Evolutionary conservation across 768 basidiomycete genomes (phyloP).

Genomic region (Ephemerocybe angulata): DNA sequence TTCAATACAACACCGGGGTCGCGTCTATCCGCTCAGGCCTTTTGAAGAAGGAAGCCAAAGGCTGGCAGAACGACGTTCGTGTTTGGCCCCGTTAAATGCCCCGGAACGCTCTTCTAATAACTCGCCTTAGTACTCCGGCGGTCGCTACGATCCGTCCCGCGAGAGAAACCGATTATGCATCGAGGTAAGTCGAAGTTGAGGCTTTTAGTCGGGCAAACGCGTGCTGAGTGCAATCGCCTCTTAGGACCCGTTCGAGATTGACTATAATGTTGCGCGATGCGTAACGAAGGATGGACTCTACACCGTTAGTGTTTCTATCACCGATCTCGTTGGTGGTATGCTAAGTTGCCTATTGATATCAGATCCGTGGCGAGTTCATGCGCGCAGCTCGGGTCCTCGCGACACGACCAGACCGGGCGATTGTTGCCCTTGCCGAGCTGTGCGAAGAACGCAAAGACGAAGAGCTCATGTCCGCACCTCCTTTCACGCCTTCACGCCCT

Average conservation of each 20-base stretch:
- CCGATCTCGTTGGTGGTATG: slow-evolving; percentile 8
- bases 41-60: slow-evolving; percentile 87
- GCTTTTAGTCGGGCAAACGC: neutral
- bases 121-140: slow-evolving; percentile 40
- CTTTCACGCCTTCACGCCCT: slow-evolving; percentile 39
- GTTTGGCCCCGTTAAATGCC: neutral
- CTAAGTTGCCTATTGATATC: neutral
- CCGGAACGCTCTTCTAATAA: neutral
- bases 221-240: slow-evolving; percentile 4
- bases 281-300: slow-evolving; percentile 96
- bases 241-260: slow-evolving; percentile 96
- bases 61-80: slow-evolving; percentile 90
- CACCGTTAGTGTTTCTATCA: slow-evolving; percentile 51
- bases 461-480: slow-evolving; percentile 51
- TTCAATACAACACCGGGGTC: slow-evolving; percentile 86
- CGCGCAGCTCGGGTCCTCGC: slow-evolving; percentile 85
- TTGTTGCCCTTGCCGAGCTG: slow-evolving; percentile 79
- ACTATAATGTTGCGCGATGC: slow-evolving; percentile 94
- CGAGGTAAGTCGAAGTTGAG: slow-evolving; percentile 55
- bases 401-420: slow-evolving; percentile 74
- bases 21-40: slow-evolving; percentile 87
- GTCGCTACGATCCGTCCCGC: slow-evolving; percentile 63
- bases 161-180: slow-evolving; percentile 96
- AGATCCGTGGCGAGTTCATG: slow-evolving; percentile 99
- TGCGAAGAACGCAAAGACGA: slow-evolving; percentile 85